Conservation (phyloP, 179 eudicot genomes). For the Silene noctiflora region DNA sequence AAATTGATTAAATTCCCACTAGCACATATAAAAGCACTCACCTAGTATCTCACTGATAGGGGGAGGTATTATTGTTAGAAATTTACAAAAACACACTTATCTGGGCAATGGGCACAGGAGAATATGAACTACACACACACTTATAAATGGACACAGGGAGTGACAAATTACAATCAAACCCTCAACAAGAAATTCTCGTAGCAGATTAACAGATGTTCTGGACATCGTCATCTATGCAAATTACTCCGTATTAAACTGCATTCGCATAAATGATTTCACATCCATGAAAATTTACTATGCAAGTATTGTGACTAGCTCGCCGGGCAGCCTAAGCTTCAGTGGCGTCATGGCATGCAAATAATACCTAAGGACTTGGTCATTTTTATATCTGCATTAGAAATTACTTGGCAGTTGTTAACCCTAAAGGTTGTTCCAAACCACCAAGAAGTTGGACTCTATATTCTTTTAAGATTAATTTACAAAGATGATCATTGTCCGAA, state of each 20-base stretch:
- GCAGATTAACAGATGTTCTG: not conserved
- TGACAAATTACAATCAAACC: not conserved
- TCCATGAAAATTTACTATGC: not conserved
- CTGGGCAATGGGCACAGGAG: not conserved
- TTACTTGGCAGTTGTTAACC: not conserved
- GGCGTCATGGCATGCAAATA: not conserved
- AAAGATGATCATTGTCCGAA: slow-evolving; percentile 4
- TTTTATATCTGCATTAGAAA: not conserved
- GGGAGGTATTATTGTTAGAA: not conserved
- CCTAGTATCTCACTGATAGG: too few species aligned
- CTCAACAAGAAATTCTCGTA: not conserved
- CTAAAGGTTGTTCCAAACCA: not conserved
- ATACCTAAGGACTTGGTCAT: not conserved
- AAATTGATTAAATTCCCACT: too few species aligned
- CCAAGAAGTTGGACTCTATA: not conserved
- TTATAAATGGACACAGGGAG: not conserved
- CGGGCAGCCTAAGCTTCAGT: not conserved
- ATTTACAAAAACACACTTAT: not conserved
- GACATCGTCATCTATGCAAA: not conserved
- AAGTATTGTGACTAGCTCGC: not conserved
- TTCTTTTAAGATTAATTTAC: not conserved
- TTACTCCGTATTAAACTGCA: not conserved
- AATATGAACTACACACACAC: not conserved
- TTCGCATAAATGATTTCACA: not conserved
- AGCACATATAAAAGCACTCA: not conserved